Conservation (phyloP, 148 eudicot species). For the Rhododendron molle region DNA sequence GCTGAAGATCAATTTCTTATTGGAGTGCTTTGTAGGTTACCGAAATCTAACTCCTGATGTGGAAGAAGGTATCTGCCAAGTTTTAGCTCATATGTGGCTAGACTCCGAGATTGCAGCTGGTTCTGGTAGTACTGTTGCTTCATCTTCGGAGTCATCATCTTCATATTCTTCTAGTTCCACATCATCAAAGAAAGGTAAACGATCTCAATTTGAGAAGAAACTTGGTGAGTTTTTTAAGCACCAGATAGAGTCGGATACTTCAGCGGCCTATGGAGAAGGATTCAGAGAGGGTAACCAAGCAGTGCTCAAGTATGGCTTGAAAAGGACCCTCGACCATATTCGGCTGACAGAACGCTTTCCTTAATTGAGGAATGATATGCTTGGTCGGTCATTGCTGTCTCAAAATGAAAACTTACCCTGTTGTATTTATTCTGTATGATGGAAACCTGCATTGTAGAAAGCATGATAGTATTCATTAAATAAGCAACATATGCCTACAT, state of each 20-base stretch:
- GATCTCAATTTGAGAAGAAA: conserved; percentile 85
- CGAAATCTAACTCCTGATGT: conserved; percentile 67
- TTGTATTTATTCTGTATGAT: background rate
- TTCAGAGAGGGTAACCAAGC: conserved; percentile 86
- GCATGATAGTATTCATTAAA: background rate
- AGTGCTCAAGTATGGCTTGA: conserved; percentile 78
- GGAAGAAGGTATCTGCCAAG: conserved; percentile 99
- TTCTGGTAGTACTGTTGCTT: conserved; percentile 41
- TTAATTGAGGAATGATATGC: background rate
- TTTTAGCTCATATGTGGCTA: conserved; percentile 94
- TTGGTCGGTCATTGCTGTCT: background rate
- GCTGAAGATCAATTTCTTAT: background rate
- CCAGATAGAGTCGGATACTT: conserved; percentile 88
- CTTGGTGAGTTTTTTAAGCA: conserved; percentile 88
- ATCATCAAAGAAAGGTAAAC: conserved; percentile 86
- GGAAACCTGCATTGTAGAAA: background rate
- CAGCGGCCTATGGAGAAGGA: conserved; percentile 90
- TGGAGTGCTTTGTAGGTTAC: conserved; percentile 38
- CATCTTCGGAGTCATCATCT: conserved; percentile 37
- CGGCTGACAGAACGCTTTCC: conserved; percentile 67
- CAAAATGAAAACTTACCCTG: background rate
- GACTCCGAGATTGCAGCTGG: conserved; percentile 77
- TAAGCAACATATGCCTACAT: conserved; percentile 1
- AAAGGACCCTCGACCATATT: conserved; percentile 87
- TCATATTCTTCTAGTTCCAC: conserved; percentile 32